Conservation (phyloP, 169 alveolate species). For the Cryptosporidium ubiquitum region DNA sequence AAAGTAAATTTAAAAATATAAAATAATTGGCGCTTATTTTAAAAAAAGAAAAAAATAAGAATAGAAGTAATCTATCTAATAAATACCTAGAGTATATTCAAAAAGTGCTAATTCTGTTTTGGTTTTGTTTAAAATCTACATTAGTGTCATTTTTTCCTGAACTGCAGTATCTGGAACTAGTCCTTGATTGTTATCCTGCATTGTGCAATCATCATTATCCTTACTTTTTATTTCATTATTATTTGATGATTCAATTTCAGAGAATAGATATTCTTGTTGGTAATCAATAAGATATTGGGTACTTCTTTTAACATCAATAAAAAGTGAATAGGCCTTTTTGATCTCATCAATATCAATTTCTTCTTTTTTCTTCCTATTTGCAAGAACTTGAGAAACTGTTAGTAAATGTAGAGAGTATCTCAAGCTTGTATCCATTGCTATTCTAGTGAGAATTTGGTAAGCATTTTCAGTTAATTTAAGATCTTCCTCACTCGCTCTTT, state of each 20-base stretch:
- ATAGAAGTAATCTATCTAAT: not conserved
- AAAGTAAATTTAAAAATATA: not conserved
- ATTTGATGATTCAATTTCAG: conserved; percentile 39
- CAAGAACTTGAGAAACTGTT: conserved; percentile 89
- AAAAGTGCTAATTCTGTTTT: not conserved
- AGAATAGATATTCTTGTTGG: conserved; percentile 61
- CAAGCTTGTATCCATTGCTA: conserved; percentile 94
- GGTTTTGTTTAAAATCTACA: not conserved
- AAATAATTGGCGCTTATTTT: not conserved
- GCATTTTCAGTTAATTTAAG: conserved; percentile 97
- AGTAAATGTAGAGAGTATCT: conserved; percentile 94
- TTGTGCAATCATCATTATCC: not conserved
- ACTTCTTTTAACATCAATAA: conserved; percentile 95
- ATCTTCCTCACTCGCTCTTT: conserved; percentile 97
- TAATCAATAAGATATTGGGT: conserved; percentile 91
- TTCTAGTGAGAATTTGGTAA: conserved; percentile 92
- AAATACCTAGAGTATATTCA: not conserved
- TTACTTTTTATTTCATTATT: not conserved
- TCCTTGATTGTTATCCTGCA: not conserved
- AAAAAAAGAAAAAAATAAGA: not conserved
- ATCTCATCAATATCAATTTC: conserved; percentile 96
- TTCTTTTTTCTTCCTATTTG: conserved; percentile 89
- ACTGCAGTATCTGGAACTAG: not conserved
- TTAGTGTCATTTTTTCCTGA: conserved; percentile 12
- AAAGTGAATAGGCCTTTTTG: conserved; percentile 93